phyloP scores from a whole-genome alignment of 495 filamentous ascomycete genomes.

The Recurvomyces mirabilis region DNA sequence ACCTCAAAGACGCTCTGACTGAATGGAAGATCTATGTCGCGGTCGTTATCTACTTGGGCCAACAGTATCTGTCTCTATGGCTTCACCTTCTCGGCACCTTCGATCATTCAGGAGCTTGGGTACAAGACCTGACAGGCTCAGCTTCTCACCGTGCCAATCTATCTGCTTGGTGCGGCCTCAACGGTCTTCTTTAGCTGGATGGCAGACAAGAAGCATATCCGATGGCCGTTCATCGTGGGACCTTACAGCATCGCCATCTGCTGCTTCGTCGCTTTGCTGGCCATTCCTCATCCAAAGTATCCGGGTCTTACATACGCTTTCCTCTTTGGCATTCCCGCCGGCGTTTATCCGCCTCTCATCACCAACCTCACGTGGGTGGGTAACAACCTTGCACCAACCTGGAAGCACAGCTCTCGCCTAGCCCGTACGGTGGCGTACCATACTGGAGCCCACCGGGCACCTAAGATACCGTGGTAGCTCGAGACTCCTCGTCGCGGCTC shows the following conservation, averaged over 20 bases:
- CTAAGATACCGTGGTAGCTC: no score
- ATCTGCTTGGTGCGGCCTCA: conserved; percentile 48
- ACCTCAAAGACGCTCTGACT: conserved; percentile 50
- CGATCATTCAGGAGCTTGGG: conserved; percentile 31
- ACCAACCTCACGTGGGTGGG: conserved; percentile 55
- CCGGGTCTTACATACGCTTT: conserved; percentile 62
- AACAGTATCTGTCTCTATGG: conserved; percentile 53
- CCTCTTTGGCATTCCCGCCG: conserved; percentile 49
- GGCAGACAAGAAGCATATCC: conserved; percentile 48
- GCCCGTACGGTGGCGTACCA: no score
- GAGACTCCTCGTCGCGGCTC: no score
- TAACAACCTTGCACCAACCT: conserved; percentile 60
- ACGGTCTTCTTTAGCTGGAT: conserved; percentile 46
- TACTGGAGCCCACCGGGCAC: no score
- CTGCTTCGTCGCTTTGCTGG: conserved; percentile 57
- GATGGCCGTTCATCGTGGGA: conserved; percentile 53
- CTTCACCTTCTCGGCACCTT: conserved; percentile 60
- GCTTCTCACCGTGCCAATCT: conserved; percentile 59
- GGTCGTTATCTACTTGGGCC: conserved; percentile 50
- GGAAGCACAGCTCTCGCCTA: no score
- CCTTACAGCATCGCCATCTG: conserved; percentile 36
- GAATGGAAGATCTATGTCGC: conserved; percentile 69
- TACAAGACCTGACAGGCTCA: conserved; percentile 55
- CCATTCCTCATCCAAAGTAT: conserved; percentile 30
- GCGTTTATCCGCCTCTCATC: not conserved